Evolutionary conservation across 441 rosid species (phyloP).

Genomic region (Erodium moschatum): DNA sequence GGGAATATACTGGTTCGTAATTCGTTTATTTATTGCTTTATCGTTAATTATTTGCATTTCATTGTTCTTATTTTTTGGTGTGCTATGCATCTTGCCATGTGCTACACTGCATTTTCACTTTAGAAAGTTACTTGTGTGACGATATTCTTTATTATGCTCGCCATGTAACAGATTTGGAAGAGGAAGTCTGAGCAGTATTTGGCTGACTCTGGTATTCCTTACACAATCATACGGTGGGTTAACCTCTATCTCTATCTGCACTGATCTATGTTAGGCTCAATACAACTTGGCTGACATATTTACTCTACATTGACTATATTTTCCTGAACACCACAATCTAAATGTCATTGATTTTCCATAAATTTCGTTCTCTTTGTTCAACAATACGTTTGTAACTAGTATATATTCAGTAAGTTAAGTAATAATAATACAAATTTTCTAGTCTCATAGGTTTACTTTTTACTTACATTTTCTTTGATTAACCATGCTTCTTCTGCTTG

Average conservation of each 20-base stretch:
- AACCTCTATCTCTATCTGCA: neutral
- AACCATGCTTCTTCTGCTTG: too few species aligned
- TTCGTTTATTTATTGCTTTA: conserved; percentile 8
- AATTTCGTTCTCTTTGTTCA: neutral
- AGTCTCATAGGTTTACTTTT: too few species aligned
- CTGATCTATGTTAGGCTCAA: neutral
- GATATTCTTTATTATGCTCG: neutral
- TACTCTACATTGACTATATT: neutral
- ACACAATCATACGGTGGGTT: conserved; percentile 77
- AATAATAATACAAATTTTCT: too few species aligned
- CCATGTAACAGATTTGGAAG: conserved; percentile 67
- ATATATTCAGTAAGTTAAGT: too few species aligned
- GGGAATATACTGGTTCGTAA: conserved; percentile 80
- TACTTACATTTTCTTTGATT: too few species aligned
- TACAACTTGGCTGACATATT: neutral
- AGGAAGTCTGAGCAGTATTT: conserved; percentile 96
- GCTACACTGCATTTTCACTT: neutral
- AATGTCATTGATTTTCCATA: neutral
- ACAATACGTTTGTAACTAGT: neutral
- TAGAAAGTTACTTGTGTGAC: neutral
- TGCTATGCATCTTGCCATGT: neutral
- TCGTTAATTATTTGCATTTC: neutral
- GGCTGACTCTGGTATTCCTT: conserved; percentile 85
- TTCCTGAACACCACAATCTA: neutral
- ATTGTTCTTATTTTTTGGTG: neutral